Evolutionary conservation across 2,329 filamentous ascomycete genomes (phyloP), one percentile per base, ranked within the genome.

Genomic region (Xylariales sp.): DNA sequence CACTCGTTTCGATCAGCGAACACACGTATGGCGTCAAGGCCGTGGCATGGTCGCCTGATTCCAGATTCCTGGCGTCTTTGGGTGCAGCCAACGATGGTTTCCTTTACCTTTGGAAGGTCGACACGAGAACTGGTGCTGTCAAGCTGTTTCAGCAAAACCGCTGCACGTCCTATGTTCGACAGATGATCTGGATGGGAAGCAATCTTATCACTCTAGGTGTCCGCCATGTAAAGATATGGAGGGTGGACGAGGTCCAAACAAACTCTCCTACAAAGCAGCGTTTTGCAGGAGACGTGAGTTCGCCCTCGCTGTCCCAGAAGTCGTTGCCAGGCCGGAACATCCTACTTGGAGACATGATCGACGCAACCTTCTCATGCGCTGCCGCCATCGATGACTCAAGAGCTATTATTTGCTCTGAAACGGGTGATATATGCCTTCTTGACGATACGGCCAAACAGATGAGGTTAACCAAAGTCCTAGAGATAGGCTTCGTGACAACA

Each of bases 191-290:
- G 91, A 80, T 96, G 63, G 90, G 90, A 9, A 84, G 75, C 51
- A 86, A 68, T 51, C 73, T 98, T 39, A 72, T 98, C 44, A 96
- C 91, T 47, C 79, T 93, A 18, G 93, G 93, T 11, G 85, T 93
- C 38, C 81, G 93, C 19, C 91, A 96, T 65, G 80, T 96, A 61
- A 97, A 96, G 63, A 78, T 94, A 38, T 98, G 93, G 93, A 83
- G 84, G 51, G 75, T 93, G 9, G 86, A 93, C 25, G 88, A 91
- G 19, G 66, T 54, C 55, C 43, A 69, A 31, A 66, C 72, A 14
- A 65, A 66, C 4, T 84, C 84, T 16, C 84, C 86, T 2, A 69
- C 74, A 7, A 88, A 87, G 57, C 62, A 75, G 55, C 78, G 74
- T 48, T 74, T 78, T 45, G 57, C 65, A 15, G 60, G 61, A 37